Percentiles rank a stretch among this genome's conserved stretches.
Evolutionary conservation across 768 basidiomycete genomes (phyloP).

Genomic region (Cystofilobasidium bisporidii): DNA sequence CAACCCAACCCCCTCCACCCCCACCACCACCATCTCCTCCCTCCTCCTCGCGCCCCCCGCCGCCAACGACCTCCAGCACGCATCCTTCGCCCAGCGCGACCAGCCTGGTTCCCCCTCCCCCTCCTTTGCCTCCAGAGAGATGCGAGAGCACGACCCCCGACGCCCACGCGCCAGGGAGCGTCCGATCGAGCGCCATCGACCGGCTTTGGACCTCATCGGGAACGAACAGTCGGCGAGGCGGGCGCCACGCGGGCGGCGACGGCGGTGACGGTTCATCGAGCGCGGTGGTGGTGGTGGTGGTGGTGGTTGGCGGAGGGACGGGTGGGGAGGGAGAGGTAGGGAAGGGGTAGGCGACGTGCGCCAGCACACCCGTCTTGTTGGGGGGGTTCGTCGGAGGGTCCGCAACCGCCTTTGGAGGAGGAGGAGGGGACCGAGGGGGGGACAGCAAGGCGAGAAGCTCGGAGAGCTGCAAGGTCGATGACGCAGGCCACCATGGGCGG

Average conservation of each 20-base stretch:
- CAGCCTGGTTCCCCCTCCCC: not conserved
- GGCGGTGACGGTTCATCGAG: no score
- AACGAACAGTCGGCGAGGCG: no score
- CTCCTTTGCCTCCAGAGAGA: not conserved
- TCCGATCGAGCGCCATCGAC: not conserved
- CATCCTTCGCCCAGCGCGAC: not conserved
- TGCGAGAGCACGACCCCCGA: not conserved
- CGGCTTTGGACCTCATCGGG: not conserved
- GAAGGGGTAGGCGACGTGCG: not conserved
- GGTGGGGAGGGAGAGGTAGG: not conserved
- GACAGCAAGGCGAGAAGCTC: no score
- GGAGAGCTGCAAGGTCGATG: no score
- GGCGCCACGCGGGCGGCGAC: no score
- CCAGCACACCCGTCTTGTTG: not conserved
- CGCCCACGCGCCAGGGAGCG: not conserved
- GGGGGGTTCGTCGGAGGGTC: no score
- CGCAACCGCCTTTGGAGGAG: no score
- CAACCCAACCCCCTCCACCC: no score
- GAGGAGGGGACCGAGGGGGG: no score
- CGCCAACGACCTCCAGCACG: not conserved
- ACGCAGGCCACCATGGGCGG: no score
- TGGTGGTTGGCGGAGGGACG: not conserved
- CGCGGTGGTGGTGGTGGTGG: not conserved
- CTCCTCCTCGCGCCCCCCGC: no score
- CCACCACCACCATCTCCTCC: no score